Evolutionary conservation across 192 early-diverging fungal genomes (phyloP), one percentile per base, ranked within the genome.

Genomic region (Podila minutissima): DNA sequence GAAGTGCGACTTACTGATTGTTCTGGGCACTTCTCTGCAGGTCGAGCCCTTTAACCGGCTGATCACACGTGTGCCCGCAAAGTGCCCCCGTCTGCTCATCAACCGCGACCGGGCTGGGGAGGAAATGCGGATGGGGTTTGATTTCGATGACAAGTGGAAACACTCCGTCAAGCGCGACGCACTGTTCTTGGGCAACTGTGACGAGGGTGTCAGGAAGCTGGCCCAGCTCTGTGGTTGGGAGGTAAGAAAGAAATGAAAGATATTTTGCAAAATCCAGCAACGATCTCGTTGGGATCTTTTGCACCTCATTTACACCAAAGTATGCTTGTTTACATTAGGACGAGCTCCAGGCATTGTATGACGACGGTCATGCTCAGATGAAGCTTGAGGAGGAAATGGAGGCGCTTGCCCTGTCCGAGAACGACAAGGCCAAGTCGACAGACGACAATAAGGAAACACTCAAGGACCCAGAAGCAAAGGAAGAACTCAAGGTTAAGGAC

Each of bases 1-100:
- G n/a, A 48, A 74, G 8, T 93, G 92, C 62, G 97, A 99, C 71
- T 78, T 96, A 46, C 76, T 97, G 24, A 94, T 98, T 72, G 95
- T 99, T 33, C 93, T 98, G 84, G 97, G 97, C 17, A 99, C 97
- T 22, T 93, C 91, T 22, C 70, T 99, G 50, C 86, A 91, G 67
- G 97, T 99, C 7, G 88, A 92, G 51, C 97, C 97, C 28, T 99
- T 99, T 73, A 92, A 93, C n/a, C 83, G 84, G 0, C 79, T 98
- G 20, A 89, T 97, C 67, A 86, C 95, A 55, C 49, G 77, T 10
- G 93, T 96, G 1, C 67, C 69, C 6, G 51, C 35, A 12, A 74
- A 82, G 3, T 90, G 94, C 11, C 97, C 97, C 5, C 89, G 97
- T 19, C 82, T 99, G 59, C 86, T 99, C 67, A 94, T 99, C 59